Evolutionary conservation across 2,329 filamentous ascomycete genomes (phyloP), one percentile per base, ranked within the genome.

Genomic region (Fusarium compactum): DNA sequence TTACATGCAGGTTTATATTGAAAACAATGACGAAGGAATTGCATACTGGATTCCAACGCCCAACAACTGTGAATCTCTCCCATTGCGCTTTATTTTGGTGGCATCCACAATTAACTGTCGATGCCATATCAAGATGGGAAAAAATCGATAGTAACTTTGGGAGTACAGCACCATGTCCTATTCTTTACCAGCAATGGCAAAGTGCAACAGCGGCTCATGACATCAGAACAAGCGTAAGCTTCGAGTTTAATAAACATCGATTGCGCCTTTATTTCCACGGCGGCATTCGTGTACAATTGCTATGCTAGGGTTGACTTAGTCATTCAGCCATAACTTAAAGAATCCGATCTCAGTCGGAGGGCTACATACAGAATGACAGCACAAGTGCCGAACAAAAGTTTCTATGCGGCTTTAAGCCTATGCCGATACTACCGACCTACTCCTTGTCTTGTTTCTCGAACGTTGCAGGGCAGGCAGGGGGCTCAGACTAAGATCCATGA

Each of bases 311-410:
- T 38, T 38, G 34, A 38, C 34, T 56, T 32, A 8, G 29, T 29
- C 29, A 20, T 47, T 20, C 15, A 29, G 18, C n/a, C 14, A 41
- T 43, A 22, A 32, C 25, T 24, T 29, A 20, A 27, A 47, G 25
- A 25, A 34, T 22, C 30, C 47, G 30, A 25, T 51, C 29, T 51
- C 20, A 50, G 14, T 38, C 22, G n/a, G 20, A 11, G 40, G 32
- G 22, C n/a, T 51, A 29, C 48, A 22, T 48, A 62, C 47, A 38
- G 29, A 48, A 58, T 54, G 47, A 61, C 60, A 66, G 62, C 32
- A 61, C 62, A 66, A 66, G 55, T 66, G 62, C 63, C 63, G 63
- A 66, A 62, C 55, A 62, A 48, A 53, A 66, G 63, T 57, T 67
- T 67, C 56, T 51, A 67, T 62, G 63, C 56, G 50, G 62, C 61